Conservation (phyloP, 108 stramenopile genomes). For the Nitzschia sp. region DNA sequence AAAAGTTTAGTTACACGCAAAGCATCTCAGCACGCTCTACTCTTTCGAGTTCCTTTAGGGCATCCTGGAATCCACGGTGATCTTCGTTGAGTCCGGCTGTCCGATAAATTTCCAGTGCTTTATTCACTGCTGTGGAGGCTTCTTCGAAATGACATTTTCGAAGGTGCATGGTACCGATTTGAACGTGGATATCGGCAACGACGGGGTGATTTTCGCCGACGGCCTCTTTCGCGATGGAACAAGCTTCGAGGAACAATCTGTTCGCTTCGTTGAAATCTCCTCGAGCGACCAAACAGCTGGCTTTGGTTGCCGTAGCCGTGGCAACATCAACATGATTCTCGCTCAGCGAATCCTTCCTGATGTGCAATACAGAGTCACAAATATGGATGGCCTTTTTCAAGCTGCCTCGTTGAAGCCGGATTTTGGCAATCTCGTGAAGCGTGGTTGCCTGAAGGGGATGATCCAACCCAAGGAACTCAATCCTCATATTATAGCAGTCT, state of each 20-base stretch:
- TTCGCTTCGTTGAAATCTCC: slow-evolving; percentile 30
- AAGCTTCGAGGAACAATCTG: slow-evolving; percentile 35
- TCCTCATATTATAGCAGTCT: slow-evolving; percentile 68
- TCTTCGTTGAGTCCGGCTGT: slow-evolving; percentile 46
- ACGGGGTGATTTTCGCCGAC: slow-evolving; percentile 35
- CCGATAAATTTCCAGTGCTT: slow-evolving; percentile 59
- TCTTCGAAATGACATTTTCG: slow-evolving; percentile 67
- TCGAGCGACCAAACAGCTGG: slow-evolving; percentile 35
- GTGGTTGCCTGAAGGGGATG: slow-evolving; percentile 65
- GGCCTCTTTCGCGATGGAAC: slow-evolving; percentile 26
- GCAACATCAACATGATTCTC: slow-evolving; percentile 51
- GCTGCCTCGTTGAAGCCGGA: slow-evolving; percentile 50
- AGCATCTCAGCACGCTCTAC: slow-evolving; percentile 59
- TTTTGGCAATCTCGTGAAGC: slow-evolving; percentile 63
- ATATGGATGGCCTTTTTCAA: slow-evolving; percentile 59
- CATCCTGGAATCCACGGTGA: slow-evolving; percentile 43
- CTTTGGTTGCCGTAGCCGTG: slow-evolving; percentile 37
- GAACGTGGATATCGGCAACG: slow-evolving; percentile 43
- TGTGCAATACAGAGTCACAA: slow-evolving; percentile 46
- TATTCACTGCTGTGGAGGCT: slow-evolving; percentile 45
- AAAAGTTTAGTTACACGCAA: slow-evolving; percentile 52
- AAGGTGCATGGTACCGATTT: slow-evolving; percentile 56
- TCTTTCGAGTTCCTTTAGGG: slow-evolving; percentile 38
- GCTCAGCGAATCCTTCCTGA: slow-evolving; percentile 48
- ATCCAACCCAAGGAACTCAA: slow-evolving; percentile 62